These are phyloP conservation scores for Entamoeba histolytica DNA, from an alignment of 208 protist species.

Conservation along the genomic window DNA sequence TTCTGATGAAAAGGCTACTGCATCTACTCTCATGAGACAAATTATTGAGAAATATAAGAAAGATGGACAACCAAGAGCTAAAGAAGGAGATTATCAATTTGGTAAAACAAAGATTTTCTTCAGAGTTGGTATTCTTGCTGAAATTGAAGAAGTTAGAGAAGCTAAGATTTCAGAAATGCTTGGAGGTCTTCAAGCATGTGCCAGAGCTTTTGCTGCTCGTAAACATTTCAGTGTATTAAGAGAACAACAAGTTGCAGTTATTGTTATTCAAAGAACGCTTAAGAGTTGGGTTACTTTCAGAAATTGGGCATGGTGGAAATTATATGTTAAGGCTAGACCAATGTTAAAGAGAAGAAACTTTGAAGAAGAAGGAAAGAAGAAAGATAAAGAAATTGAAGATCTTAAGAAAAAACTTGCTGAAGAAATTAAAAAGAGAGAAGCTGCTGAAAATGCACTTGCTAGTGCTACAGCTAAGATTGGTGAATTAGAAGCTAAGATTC, in stretches of 20 bases:
- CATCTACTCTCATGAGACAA: constrained; percentile 35
- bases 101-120: constrained; percentile 55
- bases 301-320: constrained; percentile 32
- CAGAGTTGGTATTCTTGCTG: constrained; percentile 40
- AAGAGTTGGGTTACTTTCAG: constrained; percentile 17
- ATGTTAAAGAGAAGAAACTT: constrained; percentile 32
- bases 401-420: constrained; percentile 26
- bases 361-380: constrained; percentile 27
- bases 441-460: background rate
- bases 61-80: background rate
- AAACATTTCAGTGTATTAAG: constrained; percentile 34
- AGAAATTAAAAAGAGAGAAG: constrained; percentile 21
- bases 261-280: constrained; percentile 44
- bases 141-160: constrained; percentile 49
- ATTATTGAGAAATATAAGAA: constrained; percentile 1
- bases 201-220: constrained; percentile 35
- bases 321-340: constrained; percentile 41
- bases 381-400: constrained; percentile 28
- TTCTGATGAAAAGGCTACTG: constrained; percentile 20
- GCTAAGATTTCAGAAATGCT: constrained; percentile 36
- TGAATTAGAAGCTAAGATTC: constrained; percentile 25
- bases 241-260: constrained; percentile 34
- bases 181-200: constrained; percentile 38
- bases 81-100: constrained; percentile 37
- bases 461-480: background rate